Conservation (phyloP, 495 filamentous ascomycete species). For the Rhypophila decipiens region DNA sequence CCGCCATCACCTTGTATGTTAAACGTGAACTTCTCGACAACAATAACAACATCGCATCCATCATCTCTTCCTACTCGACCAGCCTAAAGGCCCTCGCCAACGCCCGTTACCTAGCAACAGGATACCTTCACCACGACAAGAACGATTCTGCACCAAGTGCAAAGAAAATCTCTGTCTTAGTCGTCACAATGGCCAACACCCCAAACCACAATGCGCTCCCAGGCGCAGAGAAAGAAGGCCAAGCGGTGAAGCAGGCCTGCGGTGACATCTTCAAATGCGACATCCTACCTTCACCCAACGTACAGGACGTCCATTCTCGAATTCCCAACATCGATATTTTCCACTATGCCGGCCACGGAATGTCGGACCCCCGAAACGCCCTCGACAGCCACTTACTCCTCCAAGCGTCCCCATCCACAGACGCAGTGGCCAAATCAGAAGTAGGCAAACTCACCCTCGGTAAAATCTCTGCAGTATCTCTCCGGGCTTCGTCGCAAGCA, state of each 20-base stretch:
- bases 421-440: not conserved
- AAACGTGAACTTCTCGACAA: too few species aligned
- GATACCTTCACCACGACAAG: too few species aligned
- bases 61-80: not conserved
- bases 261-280: not conserved
- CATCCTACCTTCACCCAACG: not conserved
- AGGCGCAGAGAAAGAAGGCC: not conserved
- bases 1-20: not conserved
- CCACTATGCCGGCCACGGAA: conserved; percentile 7
- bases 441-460: not conserved
- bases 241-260: not conserved
- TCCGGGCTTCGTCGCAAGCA: not conserved
- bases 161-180: not conserved
- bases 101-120: not conserved
- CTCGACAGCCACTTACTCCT: conserved; percentile 4
- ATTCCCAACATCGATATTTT: not conserved
- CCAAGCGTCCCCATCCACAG: not conserved
- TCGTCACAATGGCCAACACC: not conserved
- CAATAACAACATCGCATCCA: too few species aligned
- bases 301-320: not conserved
- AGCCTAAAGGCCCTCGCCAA: not conserved
- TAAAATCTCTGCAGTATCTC: not conserved
- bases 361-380: not conserved
- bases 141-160: not conserved
- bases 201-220: not conserved